These are phyloP conservation scores for Linderina pennispora DNA, from an alignment of 192 early-diverging fungal species.

Conservation along the genomic window DNA sequence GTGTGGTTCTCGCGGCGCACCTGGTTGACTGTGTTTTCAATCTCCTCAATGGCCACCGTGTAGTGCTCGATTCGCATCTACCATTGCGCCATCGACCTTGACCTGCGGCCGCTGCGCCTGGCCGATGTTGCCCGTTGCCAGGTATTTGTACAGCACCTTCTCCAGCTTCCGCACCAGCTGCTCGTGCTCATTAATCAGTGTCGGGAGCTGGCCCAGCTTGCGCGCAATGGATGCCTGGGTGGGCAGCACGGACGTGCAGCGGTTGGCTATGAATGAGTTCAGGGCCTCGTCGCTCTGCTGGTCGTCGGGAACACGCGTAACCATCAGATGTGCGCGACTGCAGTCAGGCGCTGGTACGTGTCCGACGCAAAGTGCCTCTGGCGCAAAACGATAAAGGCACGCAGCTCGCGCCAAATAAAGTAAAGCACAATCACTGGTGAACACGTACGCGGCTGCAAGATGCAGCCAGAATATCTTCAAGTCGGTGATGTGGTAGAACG, in stretches of 20 bases:
- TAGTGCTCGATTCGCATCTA: conserved; percentile 72
- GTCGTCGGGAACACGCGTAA: conserved; percentile 53
- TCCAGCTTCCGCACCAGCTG: conserved; percentile 59
- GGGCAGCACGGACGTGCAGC: conserved; percentile 39
- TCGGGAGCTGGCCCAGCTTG: conserved; percentile 57
- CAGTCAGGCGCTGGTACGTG: too few species aligned
- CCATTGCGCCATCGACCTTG: conserved; percentile 40
- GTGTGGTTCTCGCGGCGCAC: conserved; percentile 42
- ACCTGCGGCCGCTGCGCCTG: conserved; percentile 34
- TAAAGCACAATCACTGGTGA: too few species aligned
- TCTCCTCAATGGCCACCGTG: conserved; percentile 52
- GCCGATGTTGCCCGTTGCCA: conserved; percentile 23
- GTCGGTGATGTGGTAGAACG: conserved; percentile 44
- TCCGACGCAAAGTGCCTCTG: neutral
- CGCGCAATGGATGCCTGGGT: conserved; percentile 60
- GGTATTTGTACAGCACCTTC: conserved; percentile 52
- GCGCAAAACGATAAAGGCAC: conserved; percentile 48
- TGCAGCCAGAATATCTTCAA: conserved; percentile 61
- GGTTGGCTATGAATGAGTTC: conserved; percentile 39
- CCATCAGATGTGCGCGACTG: conserved; percentile 64
- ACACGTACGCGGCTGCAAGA: conserved; percentile 50
- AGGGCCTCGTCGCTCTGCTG: conserved; percentile 55
- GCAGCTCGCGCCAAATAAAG: too few species aligned
- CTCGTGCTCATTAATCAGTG: conserved; percentile 61
- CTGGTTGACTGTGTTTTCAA: conserved; percentile 51